Evolutionary conservation across 352 stramenopile genomes (phyloP).

Genomic region (Globisporangium canariense): DNA sequence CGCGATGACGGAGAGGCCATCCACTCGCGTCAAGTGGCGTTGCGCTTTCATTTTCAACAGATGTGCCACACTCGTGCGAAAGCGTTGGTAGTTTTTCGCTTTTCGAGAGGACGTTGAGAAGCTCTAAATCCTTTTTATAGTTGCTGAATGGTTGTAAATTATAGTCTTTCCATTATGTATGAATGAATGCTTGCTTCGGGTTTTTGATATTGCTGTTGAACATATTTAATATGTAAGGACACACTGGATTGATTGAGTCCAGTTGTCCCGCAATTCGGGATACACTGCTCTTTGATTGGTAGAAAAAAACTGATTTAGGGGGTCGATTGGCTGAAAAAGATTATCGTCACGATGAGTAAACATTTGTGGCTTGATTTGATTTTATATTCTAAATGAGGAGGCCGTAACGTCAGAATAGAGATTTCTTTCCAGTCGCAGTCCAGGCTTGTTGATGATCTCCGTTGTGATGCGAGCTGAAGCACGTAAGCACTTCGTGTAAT

Average conservation of each 20-base stretch:
- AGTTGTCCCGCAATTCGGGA: neutral
- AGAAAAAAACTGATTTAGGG: neutral
- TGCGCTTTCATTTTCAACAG: neutral
- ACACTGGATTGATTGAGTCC: neutral
- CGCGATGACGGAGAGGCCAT: neutral
- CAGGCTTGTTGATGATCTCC: too few species aligned
- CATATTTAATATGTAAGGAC: neutral
- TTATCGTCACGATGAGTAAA: neutral
- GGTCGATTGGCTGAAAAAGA: neutral
- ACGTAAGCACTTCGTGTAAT: too few species aligned
- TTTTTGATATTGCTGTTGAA: neutral
- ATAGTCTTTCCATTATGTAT: neutral
- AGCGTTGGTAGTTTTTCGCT: neutral
- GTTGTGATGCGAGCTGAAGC: too few species aligned
- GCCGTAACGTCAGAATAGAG: too few species aligned
- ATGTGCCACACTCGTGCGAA: neutral
- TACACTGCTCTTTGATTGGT: neutral
- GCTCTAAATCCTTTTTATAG: neutral
- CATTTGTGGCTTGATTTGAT: too few species aligned
- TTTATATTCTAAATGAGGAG: too few species aligned
- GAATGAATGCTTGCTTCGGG: neutral
- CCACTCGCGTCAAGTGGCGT: neutral
- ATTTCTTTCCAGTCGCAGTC: too few species aligned
- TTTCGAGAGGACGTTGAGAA: neutral
- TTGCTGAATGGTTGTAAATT: rapidly evolving